Evolutionary conservation across 2,329 filamentous ascomycete genomes (phyloP).

Genomic region (Nannizzia gypsea): DNA sequence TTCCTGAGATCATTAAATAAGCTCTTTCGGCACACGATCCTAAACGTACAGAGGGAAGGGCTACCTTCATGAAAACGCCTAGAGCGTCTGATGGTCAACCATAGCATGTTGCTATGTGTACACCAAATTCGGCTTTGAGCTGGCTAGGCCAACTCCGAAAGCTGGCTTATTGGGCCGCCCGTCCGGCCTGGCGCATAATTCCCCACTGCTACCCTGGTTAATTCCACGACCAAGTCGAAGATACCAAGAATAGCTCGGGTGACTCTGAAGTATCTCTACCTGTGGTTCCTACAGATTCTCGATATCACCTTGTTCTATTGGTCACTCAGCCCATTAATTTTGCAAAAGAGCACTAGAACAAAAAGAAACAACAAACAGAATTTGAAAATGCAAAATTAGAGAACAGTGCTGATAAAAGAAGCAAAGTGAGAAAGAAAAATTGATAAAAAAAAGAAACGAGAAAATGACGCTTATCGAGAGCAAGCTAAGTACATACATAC

Average conservation of each 20-base stretch:
- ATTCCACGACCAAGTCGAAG: slow-evolving; percentile 2
- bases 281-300: background rate
- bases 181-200: slow-evolving; percentile 3
- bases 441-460: background rate
- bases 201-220: background rate
- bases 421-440: background rate
- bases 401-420: background rate
- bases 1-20: background rate
- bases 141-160: slow-evolving; percentile 10
- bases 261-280: background rate
- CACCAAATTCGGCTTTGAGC: background rate
- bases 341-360: background rate
- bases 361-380: background rate
- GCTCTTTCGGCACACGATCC: background rate
- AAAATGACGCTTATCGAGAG: slow-evolving; percentile 1
- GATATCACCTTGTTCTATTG: background rate
- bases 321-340: background rate
- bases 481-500: background rate
- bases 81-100: background rate
- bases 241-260: background rate
- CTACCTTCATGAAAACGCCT: background rate
- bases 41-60: background rate
- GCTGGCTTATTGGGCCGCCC: slow-evolving; percentile 4
- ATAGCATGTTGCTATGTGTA: background rate
- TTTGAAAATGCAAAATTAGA: background rate